Conservation (phyloP, 495 filamentous ascomycete species). For the Geopyxis carbonaria region DNA sequence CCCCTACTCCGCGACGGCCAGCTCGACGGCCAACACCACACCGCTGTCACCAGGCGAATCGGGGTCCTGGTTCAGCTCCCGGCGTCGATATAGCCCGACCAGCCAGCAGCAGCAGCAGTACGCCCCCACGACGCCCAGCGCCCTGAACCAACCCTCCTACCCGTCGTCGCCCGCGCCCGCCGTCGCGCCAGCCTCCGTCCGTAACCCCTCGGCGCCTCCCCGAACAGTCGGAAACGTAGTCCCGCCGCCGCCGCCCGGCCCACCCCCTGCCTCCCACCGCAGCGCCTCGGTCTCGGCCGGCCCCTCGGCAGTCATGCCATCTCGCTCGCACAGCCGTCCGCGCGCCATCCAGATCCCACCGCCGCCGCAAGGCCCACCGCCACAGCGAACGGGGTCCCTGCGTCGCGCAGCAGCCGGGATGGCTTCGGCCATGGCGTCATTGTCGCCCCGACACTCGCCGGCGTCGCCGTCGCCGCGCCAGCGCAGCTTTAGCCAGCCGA, state of each 20-base stretch:
- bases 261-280: slow-evolving; percentile 11
- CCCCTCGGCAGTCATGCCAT: too few species aligned
- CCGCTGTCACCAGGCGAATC: slow-evolving; percentile 17
- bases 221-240: neutral
- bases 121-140: neutral
- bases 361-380: slow-evolving; percentile 20
- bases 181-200: neutral
- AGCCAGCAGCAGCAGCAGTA: slow-evolving; percentile 7
- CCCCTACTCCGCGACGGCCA: slow-evolving; percentile 10
- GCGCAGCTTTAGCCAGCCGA: too few species aligned
- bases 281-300: neutral
- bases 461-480: neutral
- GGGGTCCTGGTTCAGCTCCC: slow-evolving; percentile 9
- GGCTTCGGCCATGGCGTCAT: neutral
- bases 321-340: too few species aligned
- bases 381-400: slow-evolving; percentile 12
- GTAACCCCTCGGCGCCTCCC: slow-evolving; percentile 3
- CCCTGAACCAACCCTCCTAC: neutral
- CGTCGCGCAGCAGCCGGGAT: neutral
- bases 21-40: slow-evolving; percentile 18
- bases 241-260: slow-evolving; percentile 20
- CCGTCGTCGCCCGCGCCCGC: neutral
- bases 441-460: too few species aligned
- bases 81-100: slow-evolving; percentile 20
- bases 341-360: too few species aligned